Evolutionary conservation across 352 stramenopile genomes (phyloP).

Genomic region (Phytophthora fragariae): DNA sequence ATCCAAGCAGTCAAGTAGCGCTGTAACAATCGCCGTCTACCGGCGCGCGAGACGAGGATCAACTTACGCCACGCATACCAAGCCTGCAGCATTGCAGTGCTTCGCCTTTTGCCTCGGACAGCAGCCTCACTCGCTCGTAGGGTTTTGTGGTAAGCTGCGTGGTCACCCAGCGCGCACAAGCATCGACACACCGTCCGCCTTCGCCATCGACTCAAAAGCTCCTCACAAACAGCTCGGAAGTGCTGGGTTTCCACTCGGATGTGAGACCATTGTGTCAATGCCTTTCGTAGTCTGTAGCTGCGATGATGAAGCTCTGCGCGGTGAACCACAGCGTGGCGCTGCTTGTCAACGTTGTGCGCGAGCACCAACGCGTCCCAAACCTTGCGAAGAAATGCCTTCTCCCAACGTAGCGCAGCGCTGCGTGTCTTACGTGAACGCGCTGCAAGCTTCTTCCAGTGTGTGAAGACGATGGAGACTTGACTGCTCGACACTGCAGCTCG

Average conservation of each 20-base stretch:
- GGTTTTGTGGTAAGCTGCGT: conserved; percentile 13
- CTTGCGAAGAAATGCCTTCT: conserved; percentile 29
- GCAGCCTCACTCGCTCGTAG: conserved; percentile 8
- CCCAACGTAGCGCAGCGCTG: conserved; percentile 24
- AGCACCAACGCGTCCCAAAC: conserved; percentile 37
- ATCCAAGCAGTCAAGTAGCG: conserved; percentile 38
- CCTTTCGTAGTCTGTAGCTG: conserved; percentile 1
- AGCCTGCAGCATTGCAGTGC: conserved; percentile 14
- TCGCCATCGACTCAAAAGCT: conserved; percentile 46
- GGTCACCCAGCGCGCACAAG: conserved; percentile 32
- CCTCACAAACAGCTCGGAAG: conserved; percentile 31
- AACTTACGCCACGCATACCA: conserved; percentile 55
- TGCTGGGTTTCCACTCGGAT: conserved; percentile 16
- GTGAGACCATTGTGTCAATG: conserved; percentile 28
- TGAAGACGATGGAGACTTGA: conserved; percentile 26
- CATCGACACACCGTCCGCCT: conserved; percentile 50
- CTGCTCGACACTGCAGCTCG: conserved; percentile 17
- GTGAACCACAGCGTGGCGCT: background rate
- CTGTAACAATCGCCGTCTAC: conserved; percentile 27
- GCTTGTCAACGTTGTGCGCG: conserved; percentile 13
- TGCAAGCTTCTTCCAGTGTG: conserved; percentile 35
- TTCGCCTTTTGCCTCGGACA: conserved; percentile 15
- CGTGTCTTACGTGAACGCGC: conserved; percentile 15
- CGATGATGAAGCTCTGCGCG: conserved; percentile 26
- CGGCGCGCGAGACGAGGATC: conserved; percentile 35